Evolutionary conservation across 2,329 filamentous ascomycete species (phyloP), one percentile per base, ranked within the genome.

Genomic region (Microsporum audouinii): DNA sequence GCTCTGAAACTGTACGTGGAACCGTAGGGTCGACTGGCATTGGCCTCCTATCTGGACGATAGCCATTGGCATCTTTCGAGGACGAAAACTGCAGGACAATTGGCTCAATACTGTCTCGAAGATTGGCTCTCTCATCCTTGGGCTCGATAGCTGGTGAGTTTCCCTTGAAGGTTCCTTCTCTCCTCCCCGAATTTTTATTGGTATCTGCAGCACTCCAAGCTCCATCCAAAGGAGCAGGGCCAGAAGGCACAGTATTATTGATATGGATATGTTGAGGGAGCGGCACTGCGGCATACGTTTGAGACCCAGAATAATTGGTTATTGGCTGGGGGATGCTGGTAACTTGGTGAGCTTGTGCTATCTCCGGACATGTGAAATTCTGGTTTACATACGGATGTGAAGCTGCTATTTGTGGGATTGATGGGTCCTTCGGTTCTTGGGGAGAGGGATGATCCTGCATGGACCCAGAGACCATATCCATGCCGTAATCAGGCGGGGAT

Each of bases 21-120:
- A 74, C 66, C 6, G 70, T 71, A 4, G 34, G 31, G 51, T 74
- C 71, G 8, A n/a, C 14, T 6, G 57, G 41, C 17, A 62, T 57
- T 14, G n/a, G 14, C 51, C 34, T 38, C 31, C 58, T 63, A 17
- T 62, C 56, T n/a, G 61, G 61, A 3, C 58, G 45, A 53, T 61
- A 60, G 8, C 58, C 57, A 33, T 64, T 64, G 1, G 67, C 69
- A 38, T 70, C 67, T 29, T 65, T 62, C 7, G 63, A 55, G 23
- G 64, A 67, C 1, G 55, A 34, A 47, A 67, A 70, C 8, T 49
- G 51, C 3, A 68, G 65, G 0, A 58, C 6, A 0, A 60, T 60
- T 5, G 64, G 61, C 8, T 60, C 43, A 1, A 10, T 14, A 12
- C 3, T 17, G 29, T 57, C 55, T 41, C 23, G 17, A 4, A 34